Base-by-base conservation (phyloP, 2,329 filamentous ascomycete species). In the Fusarium sp. region DNA sequence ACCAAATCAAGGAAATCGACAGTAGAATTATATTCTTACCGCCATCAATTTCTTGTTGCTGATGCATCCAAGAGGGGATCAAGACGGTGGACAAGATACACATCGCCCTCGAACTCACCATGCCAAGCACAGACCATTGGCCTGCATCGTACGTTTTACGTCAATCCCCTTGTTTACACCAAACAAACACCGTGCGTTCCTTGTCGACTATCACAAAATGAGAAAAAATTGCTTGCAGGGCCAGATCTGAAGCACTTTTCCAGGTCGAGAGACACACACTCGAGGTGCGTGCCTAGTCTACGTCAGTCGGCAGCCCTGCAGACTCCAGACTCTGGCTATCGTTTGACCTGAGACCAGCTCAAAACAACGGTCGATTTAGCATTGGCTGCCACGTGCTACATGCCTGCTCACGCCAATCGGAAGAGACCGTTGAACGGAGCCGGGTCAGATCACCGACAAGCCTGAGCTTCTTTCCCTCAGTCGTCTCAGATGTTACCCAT, bases 261-360 rank as follows among this genome's bases (percentile, higher is more conserved):
- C 33, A 31, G 31, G 43, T 43, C 46, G 31, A 55, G 50, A 44
- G 56, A 36, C 46, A 36, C 46, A 49, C 40, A 40, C 33, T 55
- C 40, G 22, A 69, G 28, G 44, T 44, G 18, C 28, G 44, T 44
- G 18, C 49, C 51, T 44, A 49, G 38, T 50, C 36, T 68, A 65
- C 42, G 54, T 69, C 50, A 57, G 34, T 46, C 10, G 42, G 49
- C 43, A 60, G 59, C 65, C 56, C 56, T 67, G 52, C 20, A 49
- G 33, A 51, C 60, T 52, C 31, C 46, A 60, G 42, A 58, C 61
- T 53, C 20, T 38, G 45, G 45, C 14, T 46, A 49, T 67, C 63
- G 59, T 69, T 71, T 71, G 68, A 72, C 58, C 71, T 73, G 62
- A 74, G 72, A 74, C 72, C 67, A 67, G 57, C 36, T 63, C 69